Percentiles rank a stretch among this genome's conserved stretches.
These are phyloP conservation scores for Pythium dissimile DNA, from an alignment of 352 stramenopile species.

Conservation along the genomic window DNA sequence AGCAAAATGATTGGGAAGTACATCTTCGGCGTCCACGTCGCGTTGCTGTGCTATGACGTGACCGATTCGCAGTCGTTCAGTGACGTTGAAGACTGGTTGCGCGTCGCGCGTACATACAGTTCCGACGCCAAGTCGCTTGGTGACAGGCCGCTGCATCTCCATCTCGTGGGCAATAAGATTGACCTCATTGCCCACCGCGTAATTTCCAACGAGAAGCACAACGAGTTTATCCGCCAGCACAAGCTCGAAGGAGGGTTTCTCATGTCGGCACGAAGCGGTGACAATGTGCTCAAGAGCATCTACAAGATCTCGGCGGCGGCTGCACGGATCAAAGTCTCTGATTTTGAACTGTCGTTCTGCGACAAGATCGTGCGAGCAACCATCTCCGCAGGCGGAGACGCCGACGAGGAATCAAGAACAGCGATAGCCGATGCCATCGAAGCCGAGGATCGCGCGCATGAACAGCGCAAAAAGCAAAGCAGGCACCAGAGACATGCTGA, in stretches of 20 bases:
- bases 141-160: constrained; percentile 42
- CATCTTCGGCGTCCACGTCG: constrained; percentile 72
- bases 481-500: background rate
- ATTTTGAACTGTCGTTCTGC: constrained; percentile 79
- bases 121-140: constrained; percentile 23
- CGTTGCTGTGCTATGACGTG: constrained; percentile 85
- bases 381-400: constrained; percentile 26
- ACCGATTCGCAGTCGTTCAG: constrained; percentile 82
- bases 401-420: constrained; percentile 47
- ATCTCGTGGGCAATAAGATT: constrained; percentile 87
- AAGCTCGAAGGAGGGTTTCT: constrained; percentile 68
- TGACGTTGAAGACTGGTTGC: constrained; percentile 78
- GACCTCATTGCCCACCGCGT: constrained; percentile 78
- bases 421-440: constrained; percentile 77
- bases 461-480: constrained; percentile 32
- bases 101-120: constrained; percentile 28
- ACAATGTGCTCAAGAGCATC: constrained; percentile 80
- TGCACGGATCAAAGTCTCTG: constrained; percentile 66
- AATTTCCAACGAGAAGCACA: constrained; percentile 64
- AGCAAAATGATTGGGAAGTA: constrained; percentile 89
- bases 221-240: constrained; percentile 67
- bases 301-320: constrained; percentile 71
- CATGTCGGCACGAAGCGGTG: constrained; percentile 76
- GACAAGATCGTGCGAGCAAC: constrained; percentile 64
- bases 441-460: constrained; percentile 60